Conservation (phyloP, 2,329 filamentous ascomycete species). For the Neocatenulostroma microsporum region DNA sequence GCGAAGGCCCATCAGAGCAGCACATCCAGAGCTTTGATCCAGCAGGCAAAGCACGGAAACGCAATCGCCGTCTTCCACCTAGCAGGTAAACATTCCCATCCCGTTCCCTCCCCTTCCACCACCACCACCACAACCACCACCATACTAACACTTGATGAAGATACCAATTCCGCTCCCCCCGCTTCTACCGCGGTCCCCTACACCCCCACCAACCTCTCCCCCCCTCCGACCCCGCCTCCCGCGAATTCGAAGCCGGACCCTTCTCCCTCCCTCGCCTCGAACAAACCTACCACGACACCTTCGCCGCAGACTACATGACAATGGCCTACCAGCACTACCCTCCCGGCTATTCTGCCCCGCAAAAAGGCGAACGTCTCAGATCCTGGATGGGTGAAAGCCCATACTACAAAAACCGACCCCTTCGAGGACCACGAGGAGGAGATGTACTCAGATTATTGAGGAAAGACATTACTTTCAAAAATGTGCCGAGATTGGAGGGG, state of each 20-base stretch:
- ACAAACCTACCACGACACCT: slow-evolving; percentile 81
- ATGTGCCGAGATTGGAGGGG: slow-evolving; percentile 72
- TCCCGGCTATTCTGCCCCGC: slow-evolving; percentile 59
- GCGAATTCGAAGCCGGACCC: slow-evolving; percentile 81
- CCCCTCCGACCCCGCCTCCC: slow-evolving; percentile 76
- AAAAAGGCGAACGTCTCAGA: slow-evolving; percentile 61
- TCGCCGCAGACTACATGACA: slow-evolving; percentile 80
- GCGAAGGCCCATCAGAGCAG: slow-evolving; percentile 32
- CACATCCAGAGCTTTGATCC: slow-evolving; percentile 41
- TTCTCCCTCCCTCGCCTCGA: slow-evolving; percentile 81
- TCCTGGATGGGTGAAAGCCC: slow-evolving; percentile 85
- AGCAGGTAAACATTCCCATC: slow-evolving; percentile 42
- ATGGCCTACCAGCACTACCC: slow-evolving; percentile 80
- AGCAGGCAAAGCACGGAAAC: slow-evolving; percentile 34
- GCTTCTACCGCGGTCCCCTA: slow-evolving; percentile 87
- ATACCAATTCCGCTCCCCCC: slow-evolving; percentile 91
- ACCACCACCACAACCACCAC: neutral
- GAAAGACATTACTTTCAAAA: slow-evolving; percentile 64
- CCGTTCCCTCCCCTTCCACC: neutral
- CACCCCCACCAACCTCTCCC: slow-evolving; percentile 89
- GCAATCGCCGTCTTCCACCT: slow-evolving; percentile 40
- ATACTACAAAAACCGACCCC: slow-evolving; percentile 85
- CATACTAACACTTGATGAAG: slow-evolving; percentile 39
- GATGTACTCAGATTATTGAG: slow-evolving; percentile 63
- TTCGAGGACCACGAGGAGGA: slow-evolving; percentile 74